These are phyloP conservation scores for Magnaporthales sp. DNA, from an alignment of 2,329 filamentous ascomycete species.

Conservation along the genomic window DNA sequence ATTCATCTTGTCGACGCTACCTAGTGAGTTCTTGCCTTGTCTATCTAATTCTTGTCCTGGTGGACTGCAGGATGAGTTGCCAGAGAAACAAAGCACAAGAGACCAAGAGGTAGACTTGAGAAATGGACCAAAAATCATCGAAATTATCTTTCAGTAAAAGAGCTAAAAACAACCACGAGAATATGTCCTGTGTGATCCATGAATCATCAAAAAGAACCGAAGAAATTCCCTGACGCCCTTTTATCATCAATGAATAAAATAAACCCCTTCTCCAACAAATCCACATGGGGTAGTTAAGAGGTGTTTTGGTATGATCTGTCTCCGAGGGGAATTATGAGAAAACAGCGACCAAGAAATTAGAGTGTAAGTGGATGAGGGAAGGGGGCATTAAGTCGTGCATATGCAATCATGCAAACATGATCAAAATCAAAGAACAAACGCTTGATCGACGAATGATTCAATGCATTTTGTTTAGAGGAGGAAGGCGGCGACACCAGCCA, in stretches of 20 bases:
- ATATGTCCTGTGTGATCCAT: conserved; percentile 5
- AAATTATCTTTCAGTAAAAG: conserved; percentile 1
- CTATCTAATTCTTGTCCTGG: background rate
- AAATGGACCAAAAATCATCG: conserved; percentile 5
- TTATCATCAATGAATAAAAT: background rate
- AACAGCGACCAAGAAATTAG: conserved; percentile 1
- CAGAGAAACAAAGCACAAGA: background rate
- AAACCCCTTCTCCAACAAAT: background rate
- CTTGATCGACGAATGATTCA: background rate
- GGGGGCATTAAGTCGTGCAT: conserved; percentile 3
- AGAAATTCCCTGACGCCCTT: background rate
- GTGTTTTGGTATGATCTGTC: background rate
- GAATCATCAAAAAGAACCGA: conserved; percentile 5
- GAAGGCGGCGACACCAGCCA: conserved; percentile 38
- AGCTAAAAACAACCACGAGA: conserved; percentile 1
- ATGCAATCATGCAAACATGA: background rate
- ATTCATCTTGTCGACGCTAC: background rate
- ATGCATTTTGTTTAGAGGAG: conserved; percentile 31
- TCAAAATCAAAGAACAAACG: conserved; percentile 2
- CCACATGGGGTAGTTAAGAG: background rate
- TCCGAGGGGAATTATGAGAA: background rate
- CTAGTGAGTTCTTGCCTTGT: background rate
- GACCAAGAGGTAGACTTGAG: background rate
- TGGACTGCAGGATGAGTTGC: background rate
- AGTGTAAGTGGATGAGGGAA: background rate